Conservation (phyloP, 768 basidiomycete species). For the Termitomyces sp. region DNA sequence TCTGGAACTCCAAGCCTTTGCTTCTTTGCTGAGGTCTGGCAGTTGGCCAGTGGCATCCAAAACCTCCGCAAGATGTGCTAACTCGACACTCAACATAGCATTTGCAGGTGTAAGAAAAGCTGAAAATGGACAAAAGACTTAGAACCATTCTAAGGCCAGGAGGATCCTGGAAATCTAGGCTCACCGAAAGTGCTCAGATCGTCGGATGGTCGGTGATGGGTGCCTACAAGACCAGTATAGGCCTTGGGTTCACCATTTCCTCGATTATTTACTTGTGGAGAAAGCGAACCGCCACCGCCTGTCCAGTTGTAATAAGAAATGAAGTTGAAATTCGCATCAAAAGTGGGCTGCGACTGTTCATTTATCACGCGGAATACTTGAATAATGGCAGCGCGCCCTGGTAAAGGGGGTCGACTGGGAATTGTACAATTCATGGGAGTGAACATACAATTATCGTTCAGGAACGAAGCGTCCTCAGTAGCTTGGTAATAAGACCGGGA, state of each 20-base stretch:
- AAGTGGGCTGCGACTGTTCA: constrained; percentile 71
- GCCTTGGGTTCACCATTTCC: constrained; percentile 77
- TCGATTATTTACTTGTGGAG: constrained; percentile 56
- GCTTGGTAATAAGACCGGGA: constrained; percentile 67
- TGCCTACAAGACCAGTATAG: constrained; percentile 71
- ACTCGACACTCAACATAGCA: constrained; percentile 77
- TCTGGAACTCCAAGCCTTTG: constrained; percentile 51
- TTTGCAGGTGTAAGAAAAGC: constrained; percentile 78
- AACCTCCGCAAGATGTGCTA: constrained; percentile 53
- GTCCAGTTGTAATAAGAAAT: constrained; percentile 84
- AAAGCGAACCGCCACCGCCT: constrained; percentile 57
- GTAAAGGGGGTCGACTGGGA: constrained; percentile 3
- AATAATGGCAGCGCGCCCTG: constrained; percentile 63
- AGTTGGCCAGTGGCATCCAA: constrained; percentile 45
- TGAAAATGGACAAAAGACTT: constrained; percentile 16
- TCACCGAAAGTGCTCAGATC: constrained; percentile 64
- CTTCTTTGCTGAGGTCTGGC: constrained; percentile 45
- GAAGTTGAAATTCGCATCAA: constrained; percentile 66
- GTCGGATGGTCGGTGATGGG: constrained; percentile 73
- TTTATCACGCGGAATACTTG: constrained; percentile 74
- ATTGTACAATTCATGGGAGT: neutral
- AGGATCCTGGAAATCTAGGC: constrained; percentile 1
- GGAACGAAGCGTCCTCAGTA: constrained; percentile 68
- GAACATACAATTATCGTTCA: constrained; percentile 59
- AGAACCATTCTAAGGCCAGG: neutral